Evolutionary conservation across 768 basidiomycete genomes (phyloP), one percentile per base, ranked within the genome.

Genomic region (Trametes villosa): DNA sequence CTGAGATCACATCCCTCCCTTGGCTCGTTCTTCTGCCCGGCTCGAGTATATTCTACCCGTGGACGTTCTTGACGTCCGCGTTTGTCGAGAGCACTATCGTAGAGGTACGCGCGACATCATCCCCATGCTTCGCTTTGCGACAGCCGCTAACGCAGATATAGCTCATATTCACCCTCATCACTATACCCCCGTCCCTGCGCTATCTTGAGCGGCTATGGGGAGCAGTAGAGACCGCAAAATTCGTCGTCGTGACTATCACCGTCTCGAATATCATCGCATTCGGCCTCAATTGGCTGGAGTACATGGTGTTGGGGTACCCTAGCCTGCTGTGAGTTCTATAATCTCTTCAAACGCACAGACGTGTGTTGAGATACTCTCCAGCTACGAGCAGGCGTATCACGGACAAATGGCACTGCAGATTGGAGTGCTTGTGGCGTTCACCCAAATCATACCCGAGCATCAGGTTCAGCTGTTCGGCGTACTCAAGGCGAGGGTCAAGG

Each of bases 161-260:
- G 96, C 84, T 98, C 63, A 67, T 90, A 51, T 79, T 88, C 62
- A 86, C 94, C 3, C 75, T 93, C 57, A 74, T 95, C 52, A 82
- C 89, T 59, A 82, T 98, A 11, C 90, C 94, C 42, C 83, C 94
- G 17, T 87, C 91, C 38, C 80, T 94, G 51, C 87, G 91, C 63
- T 98, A 98, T 73, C 79, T 99, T 53, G 97, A 99, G 73, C 83
- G 96, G 29, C 78, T 99, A 56, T 99, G 97, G 97, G 96, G 97
- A 40, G 82, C 88, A 44, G 68, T 88, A 20, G 95, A 98, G 73
- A 88, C 86, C 2, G 67, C 89, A 65, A 93, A 95, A 74, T 97
- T 99, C 75, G 89, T 92, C 57, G 78, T 84, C 22, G 87, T 90
- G 44, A 88, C 87, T 47, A 81, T 95, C 59, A 86, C 87, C 27